Percentiles rank a stretch among this genome's conserved stretches.
Conservation (phyloP, 2,329 filamentous ascomycete species). For the Fusarium sp. region DNA sequence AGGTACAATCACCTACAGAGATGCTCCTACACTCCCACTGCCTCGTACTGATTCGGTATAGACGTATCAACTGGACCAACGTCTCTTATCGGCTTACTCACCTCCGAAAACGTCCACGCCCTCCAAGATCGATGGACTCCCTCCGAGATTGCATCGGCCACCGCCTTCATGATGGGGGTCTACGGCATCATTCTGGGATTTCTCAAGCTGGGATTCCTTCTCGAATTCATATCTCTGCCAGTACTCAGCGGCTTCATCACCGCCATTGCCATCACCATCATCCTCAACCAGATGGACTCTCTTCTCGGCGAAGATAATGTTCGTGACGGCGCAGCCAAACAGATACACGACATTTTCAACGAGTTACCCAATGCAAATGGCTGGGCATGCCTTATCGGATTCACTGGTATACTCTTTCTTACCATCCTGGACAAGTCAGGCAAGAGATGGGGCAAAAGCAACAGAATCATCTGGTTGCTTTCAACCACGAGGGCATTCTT, state of each 20-base stretch:
- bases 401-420: constrained; percentile 65
- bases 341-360: constrained; percentile 67
- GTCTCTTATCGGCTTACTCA: constrained; percentile 70
- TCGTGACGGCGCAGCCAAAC: constrained; percentile 61
- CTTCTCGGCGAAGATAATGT: constrained; percentile 64
- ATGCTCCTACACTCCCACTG: neutral
- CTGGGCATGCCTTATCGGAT: constrained; percentile 66
- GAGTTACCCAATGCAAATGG: constrained; percentile 66
- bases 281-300: constrained; percentile 69
- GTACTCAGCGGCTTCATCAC: constrained; percentile 73
- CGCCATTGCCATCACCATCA: constrained; percentile 71
- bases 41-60: constrained; percentile 37
- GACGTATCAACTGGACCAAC: constrained; percentile 71
- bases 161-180: constrained; percentile 70
- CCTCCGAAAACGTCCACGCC: constrained; percentile 66
- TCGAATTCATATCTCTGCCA: constrained; percentile 72
- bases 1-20: constrained; percentile 49
- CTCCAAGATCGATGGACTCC: constrained; percentile 61
- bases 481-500: constrained; percentile 69
- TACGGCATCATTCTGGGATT: constrained; percentile 68
- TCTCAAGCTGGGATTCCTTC: constrained; percentile 69
- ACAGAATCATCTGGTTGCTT: constrained; percentile 65
- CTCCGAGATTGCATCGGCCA: constrained; percentile 66
- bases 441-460: constrained; percentile 66
- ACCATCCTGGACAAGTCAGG: constrained; percentile 65